Evolutionary conservation across 768 basidiomycete species (phyloP).

Genomic region (Saitozyma podzolica): DNA sequence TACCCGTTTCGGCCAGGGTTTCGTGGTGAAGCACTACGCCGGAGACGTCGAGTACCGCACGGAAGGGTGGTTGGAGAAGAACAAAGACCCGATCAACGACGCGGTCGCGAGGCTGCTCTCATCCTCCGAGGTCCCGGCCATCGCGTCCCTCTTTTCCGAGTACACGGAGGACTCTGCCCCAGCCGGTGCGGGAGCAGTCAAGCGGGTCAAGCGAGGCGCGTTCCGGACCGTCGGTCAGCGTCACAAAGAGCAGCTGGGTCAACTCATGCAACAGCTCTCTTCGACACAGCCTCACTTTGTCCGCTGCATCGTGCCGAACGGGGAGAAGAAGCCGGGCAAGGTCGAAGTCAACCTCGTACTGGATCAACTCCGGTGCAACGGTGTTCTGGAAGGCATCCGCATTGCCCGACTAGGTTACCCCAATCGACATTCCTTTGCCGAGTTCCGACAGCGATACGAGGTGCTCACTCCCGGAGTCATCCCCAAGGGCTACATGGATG

Average conservation of each 20-base stretch:
- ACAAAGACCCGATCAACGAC: conserved; percentile 97
- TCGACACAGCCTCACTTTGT: conserved; percentile 98
- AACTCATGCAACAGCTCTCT: conserved; percentile 85
- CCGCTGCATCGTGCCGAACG: conserved; percentile 94
- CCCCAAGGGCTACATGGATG: conserved; percentile 95
- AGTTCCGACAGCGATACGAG: conserved; percentile 96
- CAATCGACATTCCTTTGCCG: conserved; percentile 92
- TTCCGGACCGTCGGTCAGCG: conserved; percentile 94
- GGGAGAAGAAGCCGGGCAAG: conserved; percentile 82
- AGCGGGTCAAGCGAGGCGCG: conserved; percentile 81
- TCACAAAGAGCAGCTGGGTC: conserved; percentile 91
- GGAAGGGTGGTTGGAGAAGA: conserved; percentile 97
- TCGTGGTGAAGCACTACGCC: conserved; percentile 93
- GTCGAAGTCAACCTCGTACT: conserved; percentile 92
- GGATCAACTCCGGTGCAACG: conserved; percentile 95
- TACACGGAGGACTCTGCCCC: conserved; percentile 60
- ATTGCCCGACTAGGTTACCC: conserved; percentile 97
- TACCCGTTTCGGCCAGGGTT: conserved; percentile 86
- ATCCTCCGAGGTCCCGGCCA: conserved; percentile 74
- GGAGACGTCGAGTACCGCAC: conserved; percentile 95
- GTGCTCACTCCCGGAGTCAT: conserved; percentile 90
- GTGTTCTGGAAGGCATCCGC: conserved; percentile 97
- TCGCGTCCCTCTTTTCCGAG: conserved; percentile 81
- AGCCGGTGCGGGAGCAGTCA: conserved; percentile 26
- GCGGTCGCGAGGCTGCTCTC: conserved; percentile 87